Conservation (phyloP, 257 asterid genomes). For the Thymus mandschuricus region DNA sequence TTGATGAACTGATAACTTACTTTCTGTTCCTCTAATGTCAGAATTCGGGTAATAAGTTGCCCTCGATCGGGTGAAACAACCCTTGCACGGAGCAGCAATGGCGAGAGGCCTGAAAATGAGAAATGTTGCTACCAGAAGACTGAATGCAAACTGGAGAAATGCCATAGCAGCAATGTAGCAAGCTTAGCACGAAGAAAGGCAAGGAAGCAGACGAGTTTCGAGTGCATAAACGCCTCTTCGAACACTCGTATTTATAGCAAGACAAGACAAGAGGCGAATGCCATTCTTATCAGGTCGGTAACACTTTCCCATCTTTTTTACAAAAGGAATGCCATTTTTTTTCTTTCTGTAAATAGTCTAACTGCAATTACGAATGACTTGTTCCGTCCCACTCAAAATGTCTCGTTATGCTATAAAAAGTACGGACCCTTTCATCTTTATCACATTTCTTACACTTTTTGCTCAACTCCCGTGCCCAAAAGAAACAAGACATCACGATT, state of each 20-base stretch:
- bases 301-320: not conserved
- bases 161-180: constrained; percentile 37
- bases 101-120: constrained; percentile 42
- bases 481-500: too few relatives aligned
- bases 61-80: constrained; percentile 65
- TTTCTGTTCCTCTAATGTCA: constrained; percentile 75
- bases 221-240: constrained; percentile 31
- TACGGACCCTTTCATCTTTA: too few relatives aligned
- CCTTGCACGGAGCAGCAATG: constrained; percentile 54
- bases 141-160: constrained; percentile 27
- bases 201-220: constrained; percentile 31
- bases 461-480: too few relatives aligned
- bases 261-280: not conserved
- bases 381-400: too few relatives aligned
- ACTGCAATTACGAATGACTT: constrained; percentile 20
- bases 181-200: constrained; percentile 18
- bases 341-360: too few relatives aligned
- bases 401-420: too few relatives aligned
- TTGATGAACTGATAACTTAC: constrained; percentile 34
- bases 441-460: too few relatives aligned
- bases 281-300: constrained; percentile 29
- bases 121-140: constrained; percentile 36
- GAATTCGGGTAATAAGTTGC: constrained; percentile 76
- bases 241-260: constrained; percentile 48
- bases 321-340: constrained; percentile 34